Evolutionary conservation across 2,329 filamentous ascomycete genomes (phyloP), one percentile per base, ranked within the genome.

Genomic region (Westerdykella ornata): DNA sequence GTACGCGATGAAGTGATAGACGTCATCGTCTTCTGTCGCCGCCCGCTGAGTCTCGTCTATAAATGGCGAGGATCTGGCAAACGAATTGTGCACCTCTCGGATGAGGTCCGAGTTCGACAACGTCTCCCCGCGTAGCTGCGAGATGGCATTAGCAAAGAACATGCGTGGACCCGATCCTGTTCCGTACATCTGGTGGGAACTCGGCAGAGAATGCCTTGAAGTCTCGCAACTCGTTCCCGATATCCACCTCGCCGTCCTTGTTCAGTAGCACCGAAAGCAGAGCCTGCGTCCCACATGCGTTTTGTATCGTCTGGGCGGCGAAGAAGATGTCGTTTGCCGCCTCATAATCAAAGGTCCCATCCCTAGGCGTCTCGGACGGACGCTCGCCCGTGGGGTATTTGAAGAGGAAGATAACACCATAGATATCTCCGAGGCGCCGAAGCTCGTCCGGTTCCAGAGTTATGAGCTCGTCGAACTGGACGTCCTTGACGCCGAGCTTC

Each of bases 371-470:
- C 42, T 79, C 74, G 32, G 75, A 68, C 30, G 79, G 71, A 74
- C 83, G 55, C 68, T 77, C 73, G 62, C 85, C 81, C 46, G 81
- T 88, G 38, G 80, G 86, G 69, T 86, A 98, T 72, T 96, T 97
- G 81, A 98, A 98, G 66, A 98, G 86, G 70, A 98, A 98, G 61
- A 98, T 96, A 53, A 98, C 88, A 59, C 92, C 92, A 71, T 95
- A 94, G 39, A 95, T 42, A 22, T 60, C 62, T 38, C 65, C 64
- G 3, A 88, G 77, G 50, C 81, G 72, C 33, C 78, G 75, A 11
- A 94, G 76, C 43, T 78, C 77, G 39, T 86, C 80, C 5, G 87
- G 74, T 55, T 97, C 90, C 51, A 98, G 81, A 1, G 86, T 84
- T 44, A 96, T 80, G 50, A 98, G 81, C 72, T 98, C 92, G 72